Base-by-base conservation (phyloP, 2,329 filamentous ascomycete genomes). In the Fonsecaea pedrosoi region DNA sequence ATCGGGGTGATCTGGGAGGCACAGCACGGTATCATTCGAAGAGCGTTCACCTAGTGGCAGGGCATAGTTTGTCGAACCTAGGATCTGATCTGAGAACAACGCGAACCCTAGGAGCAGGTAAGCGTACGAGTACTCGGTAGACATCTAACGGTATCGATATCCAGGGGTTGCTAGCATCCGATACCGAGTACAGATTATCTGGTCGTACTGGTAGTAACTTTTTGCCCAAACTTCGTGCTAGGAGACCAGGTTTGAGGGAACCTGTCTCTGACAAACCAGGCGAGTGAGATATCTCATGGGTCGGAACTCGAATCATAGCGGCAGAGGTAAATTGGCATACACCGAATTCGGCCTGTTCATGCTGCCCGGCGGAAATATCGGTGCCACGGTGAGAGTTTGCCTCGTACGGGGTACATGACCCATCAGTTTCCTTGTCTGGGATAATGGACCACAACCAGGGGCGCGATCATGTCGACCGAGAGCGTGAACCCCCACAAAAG, bases 271-370 rank as follows among this genome's bases (percentile, higher is more conserved):
- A 56, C 48, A 48, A 40, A 50, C 35, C n/a, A 60, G 38, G 64
- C 58, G 34, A 58, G 38, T 54, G 58, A 66, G 32, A 21, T 35
- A 37, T 55, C 32, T 32, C 34, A 38, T 57, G 45, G 45, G 54
- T 58, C 57, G 37, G 56, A 40, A 61, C 50, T 57, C 53, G 57
- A 58, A 64, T 60, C 32, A 62, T 45, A 54, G 62, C 58, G 59
- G 58, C 34, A 54, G 58, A 59, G 30, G 59, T 15, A 68, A 60
- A 65, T 68, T 62, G 66, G 61, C 56, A 56, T 58, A 57, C 37
- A 59, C 65, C 55, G 32, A 48, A 64, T 53, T 15, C 37, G 48
- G 45, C 13, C 12, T 61, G 42, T 42, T 40, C 48, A 40, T 42
- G 42, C 48, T 30, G 40, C 38, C 25, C 45, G 65, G 40, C 50